Conservation (phyloP, 2,329 filamentous ascomycete species). For the Metarhizium robertsii region DNA sequence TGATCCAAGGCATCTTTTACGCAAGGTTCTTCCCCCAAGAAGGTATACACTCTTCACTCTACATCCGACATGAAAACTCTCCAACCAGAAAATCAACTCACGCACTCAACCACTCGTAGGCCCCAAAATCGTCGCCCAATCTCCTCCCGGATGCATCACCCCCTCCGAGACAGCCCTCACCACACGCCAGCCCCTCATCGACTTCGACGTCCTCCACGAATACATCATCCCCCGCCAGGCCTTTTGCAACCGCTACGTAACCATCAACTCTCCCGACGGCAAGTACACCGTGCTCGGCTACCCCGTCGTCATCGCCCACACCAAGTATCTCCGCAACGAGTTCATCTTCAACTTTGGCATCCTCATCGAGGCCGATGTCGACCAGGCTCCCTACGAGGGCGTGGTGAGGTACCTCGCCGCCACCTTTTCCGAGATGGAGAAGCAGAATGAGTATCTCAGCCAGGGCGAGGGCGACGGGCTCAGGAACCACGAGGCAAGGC, state of each 20-base stretch:
- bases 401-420: conserved; percentile 79
- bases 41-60: conserved; percentile 31
- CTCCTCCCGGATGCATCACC: conserved; percentile 53
- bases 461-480: conserved; percentile 36
- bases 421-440: conserved; percentile 82
- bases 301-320: conserved; percentile 77
- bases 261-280: conserved; percentile 61
- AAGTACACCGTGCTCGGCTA: conserved; percentile 76
- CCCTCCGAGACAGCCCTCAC: conserved; percentile 19
- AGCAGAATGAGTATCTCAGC: conserved; percentile 78
- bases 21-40: conserved; percentile 58
- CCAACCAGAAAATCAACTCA: too few species aligned
- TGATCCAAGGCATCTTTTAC: conserved; percentile 65
- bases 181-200: conserved; percentile 53
- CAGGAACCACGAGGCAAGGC: conserved; percentile 35
- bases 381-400: conserved; percentile 71
- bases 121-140: conserved; percentile 54
- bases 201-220: conserved; percentile 78
- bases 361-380: conserved; percentile 56
- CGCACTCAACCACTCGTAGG: conserved; percentile 26
- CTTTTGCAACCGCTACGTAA: conserved; percentile 86
- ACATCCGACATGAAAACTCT: too few species aligned
- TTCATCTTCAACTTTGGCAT: conserved; percentile 98
- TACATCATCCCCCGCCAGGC: conserved; percentile 93
- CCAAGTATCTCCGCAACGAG: conserved; percentile 81